Evolutionary conservation across 306 rosid genomes (phyloP), one percentile per base, ranked within the genome.

Genomic region (Dalbergia cultrata): DNA sequence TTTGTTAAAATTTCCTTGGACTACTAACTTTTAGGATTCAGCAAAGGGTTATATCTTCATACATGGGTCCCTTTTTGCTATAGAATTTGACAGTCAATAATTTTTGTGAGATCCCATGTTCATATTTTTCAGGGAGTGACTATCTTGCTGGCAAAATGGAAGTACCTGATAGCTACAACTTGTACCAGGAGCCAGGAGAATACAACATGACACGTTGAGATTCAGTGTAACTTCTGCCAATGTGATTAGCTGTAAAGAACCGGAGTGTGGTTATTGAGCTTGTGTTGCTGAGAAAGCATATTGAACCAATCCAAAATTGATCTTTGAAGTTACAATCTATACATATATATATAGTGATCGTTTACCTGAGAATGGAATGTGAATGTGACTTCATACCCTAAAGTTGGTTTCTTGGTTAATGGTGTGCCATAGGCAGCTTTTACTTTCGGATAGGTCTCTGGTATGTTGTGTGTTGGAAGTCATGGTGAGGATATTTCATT

Each of bases 101-200:
- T 60, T 37, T 31, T 3, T 47, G 34, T 86, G 58, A 22, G 60
- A 72, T 64, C 31, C 21, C 43, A 61, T 37, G 3, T 69, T 70
- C 34, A 50, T 69, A 26, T 77, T 35, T 74, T 67, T 83, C 81
- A 89, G 97, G 92, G 60, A 84, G 81, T 67, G 97, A 85, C 52
- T 90, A 88, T 72, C 88, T 92, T 79, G 68, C 84, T 61, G 97
- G 93, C 71, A 91, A 92, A 83, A 84, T 94, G 79, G 97, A 91
- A 90, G 84, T 57, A 21, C 71, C 72, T 49, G 81, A 75, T 63
- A 75, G 54, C 66, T 81, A 67, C 43, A 63, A 81, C 49, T 45
- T 81, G 59, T 81, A 81, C 73, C 89, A 85, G 74, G 85, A 87
- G 5, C 75, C 83, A 74, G 89, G 89, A 39, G 93, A 89, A 79